These are phyloP conservation scores for Phytophthora pini DNA, from an alignment of 352 stramenopile species.

Conservation along the genomic window DNA sequence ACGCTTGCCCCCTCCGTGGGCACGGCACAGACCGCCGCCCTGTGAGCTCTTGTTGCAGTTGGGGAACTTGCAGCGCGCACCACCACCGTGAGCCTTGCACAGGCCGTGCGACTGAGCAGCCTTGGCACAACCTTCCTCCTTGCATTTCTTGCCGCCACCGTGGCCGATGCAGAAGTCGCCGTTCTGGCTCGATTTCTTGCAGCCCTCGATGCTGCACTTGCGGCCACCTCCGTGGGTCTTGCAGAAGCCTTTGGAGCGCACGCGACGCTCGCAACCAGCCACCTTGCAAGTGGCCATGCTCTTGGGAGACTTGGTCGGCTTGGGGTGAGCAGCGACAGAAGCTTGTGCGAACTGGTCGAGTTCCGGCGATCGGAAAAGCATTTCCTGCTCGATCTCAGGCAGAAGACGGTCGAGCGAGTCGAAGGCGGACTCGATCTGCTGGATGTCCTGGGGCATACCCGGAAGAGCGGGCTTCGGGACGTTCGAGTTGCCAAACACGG, in stretches of 20 bases:
- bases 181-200: conserved; percentile 89
- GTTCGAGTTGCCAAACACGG: conserved; percentile 48
- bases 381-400: conserved; percentile 69
- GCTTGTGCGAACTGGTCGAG: conserved; percentile 49
- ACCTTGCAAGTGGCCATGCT: conserved; percentile 73
- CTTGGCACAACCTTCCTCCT: conserved; percentile 83
- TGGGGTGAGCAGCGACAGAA: conserved; percentile 35
- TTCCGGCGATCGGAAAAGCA: conserved; percentile 55
- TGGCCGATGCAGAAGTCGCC: conserved; percentile 89
- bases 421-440: conserved; percentile 77
- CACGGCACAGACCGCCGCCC: conserved; percentile 75
- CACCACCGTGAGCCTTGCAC: conserved; percentile 86
- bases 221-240: conserved; percentile 85
- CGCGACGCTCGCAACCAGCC: conserved; percentile 59
- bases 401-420: conserved; percentile 78
- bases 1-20: conserved; percentile 82
- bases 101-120: conserved; percentile 85
- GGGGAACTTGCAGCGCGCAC: conserved; percentile 82
- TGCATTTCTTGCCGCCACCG: conserved; percentile 89
- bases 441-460: conserved; percentile 52
- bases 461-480: conserved; percentile 18
- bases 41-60: conserved; percentile 88
- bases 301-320: conserved; percentile 56
- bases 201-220: conserved; percentile 87
- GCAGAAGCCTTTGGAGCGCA: conserved; percentile 86